A percentile compares a stretch with the other conserved stretches of the same genome.
Evolutionary conservation across 2,329 filamentous ascomycete genomes (phyloP).

Genomic region (Colletotrichum sp.): DNA sequence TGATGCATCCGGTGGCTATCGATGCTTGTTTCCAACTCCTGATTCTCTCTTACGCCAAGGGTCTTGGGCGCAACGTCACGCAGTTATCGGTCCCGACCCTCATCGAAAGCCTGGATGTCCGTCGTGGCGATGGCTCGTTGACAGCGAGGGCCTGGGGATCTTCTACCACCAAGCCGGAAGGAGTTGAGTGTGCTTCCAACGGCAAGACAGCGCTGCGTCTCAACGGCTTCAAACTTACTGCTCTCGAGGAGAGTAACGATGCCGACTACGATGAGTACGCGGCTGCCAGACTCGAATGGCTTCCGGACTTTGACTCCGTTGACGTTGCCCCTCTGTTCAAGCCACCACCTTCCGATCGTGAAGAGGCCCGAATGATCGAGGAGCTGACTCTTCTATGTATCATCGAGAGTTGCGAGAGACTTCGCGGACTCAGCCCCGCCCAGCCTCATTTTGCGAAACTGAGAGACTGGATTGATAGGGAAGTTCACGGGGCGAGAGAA

Average conservation of each 20-base stretch:
- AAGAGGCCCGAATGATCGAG: not conserved
- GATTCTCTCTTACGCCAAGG: not conserved
- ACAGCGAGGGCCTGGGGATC: not conserved
- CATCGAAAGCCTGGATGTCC: not conserved
- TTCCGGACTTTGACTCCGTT: not conserved
- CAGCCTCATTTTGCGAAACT: not conserved
- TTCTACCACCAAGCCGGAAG: not conserved
- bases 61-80: not conserved
- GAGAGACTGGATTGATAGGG: not conserved
- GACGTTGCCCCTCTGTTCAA: not conserved
- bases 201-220: not conserved
- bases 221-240: not conserved
- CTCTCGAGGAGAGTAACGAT: not conserved
- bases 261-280: not conserved
- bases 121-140: not conserved
- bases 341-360: rapidly evolving
- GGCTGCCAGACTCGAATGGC: not conserved
- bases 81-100: not conserved
- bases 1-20: not conserved
- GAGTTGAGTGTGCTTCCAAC: not conserved
- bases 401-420: not conserved
- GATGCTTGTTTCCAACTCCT: not conserved
- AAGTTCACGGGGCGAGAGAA: not conserved
- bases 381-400: not conserved
- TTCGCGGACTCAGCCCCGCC: not conserved